phyloP scores from a whole-genome alignment of 2,329 filamentous ascomycete species.

The Pestalotiopsis sp. region DNA sequence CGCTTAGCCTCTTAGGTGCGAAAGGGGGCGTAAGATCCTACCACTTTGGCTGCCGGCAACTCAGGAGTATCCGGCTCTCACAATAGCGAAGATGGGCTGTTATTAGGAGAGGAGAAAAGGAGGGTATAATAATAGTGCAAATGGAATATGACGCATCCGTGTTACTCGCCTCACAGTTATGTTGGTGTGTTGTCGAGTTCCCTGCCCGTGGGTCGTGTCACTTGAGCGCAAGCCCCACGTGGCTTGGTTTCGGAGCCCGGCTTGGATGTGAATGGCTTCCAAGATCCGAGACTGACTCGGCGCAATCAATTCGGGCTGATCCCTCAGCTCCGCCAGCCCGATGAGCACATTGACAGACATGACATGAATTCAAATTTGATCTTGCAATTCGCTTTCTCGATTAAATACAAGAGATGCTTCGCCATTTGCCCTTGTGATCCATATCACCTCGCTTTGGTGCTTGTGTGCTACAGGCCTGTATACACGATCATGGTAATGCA shows the following conservation, averaged over 20 bases:
- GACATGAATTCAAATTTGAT: too few relatives aligned
- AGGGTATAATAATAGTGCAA: neutral
- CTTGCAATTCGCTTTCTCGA: too few relatives aligned
- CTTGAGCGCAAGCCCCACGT: neutral
- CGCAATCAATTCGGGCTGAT: neutral
- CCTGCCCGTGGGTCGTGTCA: constrained; percentile 1
- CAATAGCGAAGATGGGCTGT: too few relatives aligned
- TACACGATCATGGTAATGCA: neutral
- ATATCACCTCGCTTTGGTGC: too few relatives aligned
- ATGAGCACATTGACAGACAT: too few relatives aligned
- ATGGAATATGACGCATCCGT: neutral
- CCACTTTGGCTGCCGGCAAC: too few relatives aligned
- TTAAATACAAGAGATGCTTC: too few relatives aligned
- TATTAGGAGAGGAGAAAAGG: too few relatives aligned
- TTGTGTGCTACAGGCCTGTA: neutral
- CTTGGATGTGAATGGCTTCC: neutral
- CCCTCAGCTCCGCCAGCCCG: too few relatives aligned
- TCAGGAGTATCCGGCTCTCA: too few relatives aligned
- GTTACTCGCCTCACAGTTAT: neutral
- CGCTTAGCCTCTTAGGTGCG: neutral
- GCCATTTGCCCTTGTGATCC: too few relatives aligned
- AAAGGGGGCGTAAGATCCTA: too few relatives aligned
- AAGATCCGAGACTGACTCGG: neutral
- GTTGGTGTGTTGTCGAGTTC: neutral
- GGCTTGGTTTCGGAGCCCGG: neutral